phyloP scores from a whole-genome alignment of 164 flowering plant species.

The Vitis riparia region DNA sequence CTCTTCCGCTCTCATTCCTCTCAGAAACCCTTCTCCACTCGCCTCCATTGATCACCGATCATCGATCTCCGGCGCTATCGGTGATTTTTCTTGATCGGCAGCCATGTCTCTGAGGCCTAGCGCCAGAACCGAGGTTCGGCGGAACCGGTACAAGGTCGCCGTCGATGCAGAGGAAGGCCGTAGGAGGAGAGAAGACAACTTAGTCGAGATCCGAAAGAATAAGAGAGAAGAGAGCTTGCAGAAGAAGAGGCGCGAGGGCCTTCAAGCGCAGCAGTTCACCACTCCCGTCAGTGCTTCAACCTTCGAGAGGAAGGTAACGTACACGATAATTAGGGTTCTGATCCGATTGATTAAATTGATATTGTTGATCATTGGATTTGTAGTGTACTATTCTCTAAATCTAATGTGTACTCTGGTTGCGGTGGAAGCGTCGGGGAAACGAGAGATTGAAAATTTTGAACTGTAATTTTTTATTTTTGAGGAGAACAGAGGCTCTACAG shows the following conservation, averaged over 20 bases:
- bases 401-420: neutral
- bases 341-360: neutral
- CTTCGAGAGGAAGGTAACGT: conserved; percentile 35
- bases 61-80: neutral
- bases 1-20: conserved; percentile 1
- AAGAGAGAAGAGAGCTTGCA: conserved; percentile 54
- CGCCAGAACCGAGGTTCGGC: conserved; percentile 54
- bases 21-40: neutral
- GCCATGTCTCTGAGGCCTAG: conserved; percentile 61
- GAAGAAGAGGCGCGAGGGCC: conserved; percentile 63
- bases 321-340: neutral
- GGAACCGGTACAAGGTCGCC: conserved; percentile 60
- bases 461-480: too few relatives aligned
- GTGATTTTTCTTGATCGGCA: conserved; percentile 4
- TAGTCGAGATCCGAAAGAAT: conserved; percentile 72
- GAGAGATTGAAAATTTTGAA: too few relatives aligned
- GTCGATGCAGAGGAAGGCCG: conserved; percentile 69
- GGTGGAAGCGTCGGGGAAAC: too few relatives aligned
- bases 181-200: conserved; percentile 58
- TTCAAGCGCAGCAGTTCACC: conserved; percentile 31
- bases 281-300: conserved; percentile 17
- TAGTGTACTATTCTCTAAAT: neutral
- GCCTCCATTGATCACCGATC: neutral
- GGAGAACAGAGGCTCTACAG: too few relatives aligned
- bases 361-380: neutral